phyloP scores from a whole-genome alignment of 805 yeast genomes.

The Candida nemodendra region DNA sequence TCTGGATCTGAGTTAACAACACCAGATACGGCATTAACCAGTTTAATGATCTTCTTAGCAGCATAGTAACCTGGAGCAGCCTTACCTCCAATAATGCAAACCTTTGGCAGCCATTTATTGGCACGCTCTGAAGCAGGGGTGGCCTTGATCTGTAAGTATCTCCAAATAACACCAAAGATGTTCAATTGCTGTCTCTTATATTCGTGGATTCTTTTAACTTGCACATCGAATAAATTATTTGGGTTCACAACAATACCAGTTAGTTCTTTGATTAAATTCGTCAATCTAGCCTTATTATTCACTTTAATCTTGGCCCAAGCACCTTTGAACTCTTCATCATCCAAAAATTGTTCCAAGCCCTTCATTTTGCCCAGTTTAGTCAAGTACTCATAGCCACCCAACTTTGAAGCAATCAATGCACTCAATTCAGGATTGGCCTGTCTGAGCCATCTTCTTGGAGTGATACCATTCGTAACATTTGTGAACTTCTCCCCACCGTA shows the following conservation, averaged over 20 bases:
- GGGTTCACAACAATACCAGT: constrained; percentile 67
- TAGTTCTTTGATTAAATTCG: constrained; percentile 60
- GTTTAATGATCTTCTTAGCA: constrained; percentile 87
- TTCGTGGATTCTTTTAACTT: constrained; percentile 93
- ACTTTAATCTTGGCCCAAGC: constrained; percentile 72
- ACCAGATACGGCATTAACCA: constrained; percentile 76
- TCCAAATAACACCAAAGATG: constrained; percentile 82
- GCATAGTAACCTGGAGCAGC: constrained; percentile 98
- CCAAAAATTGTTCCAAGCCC: constrained; percentile 60
- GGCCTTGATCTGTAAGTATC: constrained; percentile 75
- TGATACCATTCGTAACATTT: constrained; percentile 91
- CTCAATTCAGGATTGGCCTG: constrained; percentile 88
- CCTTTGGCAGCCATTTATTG: constrained; percentile 65
- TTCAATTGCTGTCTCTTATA: constrained; percentile 94
- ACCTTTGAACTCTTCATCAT: constrained; percentile 65
- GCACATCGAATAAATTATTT: constrained; percentile 79
- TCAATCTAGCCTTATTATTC: constrained; percentile 65
- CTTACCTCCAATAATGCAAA: constrained; percentile 87
- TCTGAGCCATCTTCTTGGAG: constrained; percentile 94
- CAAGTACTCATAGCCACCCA: constrained; percentile 69
- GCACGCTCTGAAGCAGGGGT: constrained; percentile 62
- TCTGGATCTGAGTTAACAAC: constrained; percentile 79
- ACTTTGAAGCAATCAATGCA: constrained; percentile 65
- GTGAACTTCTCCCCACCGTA: constrained; percentile 83
- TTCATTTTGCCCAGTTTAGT: constrained; percentile 67